A percentile compares a stretch with the other conserved stretches of the same genome.
Conservation (phyloP, 2,329 filamentous ascomycete genomes). For the Fragosphaeria purpurea region DNA sequence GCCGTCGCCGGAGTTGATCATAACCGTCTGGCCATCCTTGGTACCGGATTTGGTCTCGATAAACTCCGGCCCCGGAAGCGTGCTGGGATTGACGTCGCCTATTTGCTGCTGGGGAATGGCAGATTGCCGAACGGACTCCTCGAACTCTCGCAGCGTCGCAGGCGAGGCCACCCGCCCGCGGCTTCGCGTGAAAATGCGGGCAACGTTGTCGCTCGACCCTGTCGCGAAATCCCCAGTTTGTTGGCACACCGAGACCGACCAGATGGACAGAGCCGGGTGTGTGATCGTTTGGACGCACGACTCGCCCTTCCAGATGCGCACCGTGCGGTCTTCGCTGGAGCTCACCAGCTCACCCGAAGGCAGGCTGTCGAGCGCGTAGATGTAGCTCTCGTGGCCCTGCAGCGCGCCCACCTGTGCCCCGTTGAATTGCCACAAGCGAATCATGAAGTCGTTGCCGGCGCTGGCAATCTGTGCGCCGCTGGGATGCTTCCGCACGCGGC, state of each 20-base stretch:
- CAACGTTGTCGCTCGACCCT: conserved; percentile 78
- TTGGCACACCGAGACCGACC: conserved; percentile 74
- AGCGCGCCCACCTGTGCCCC: conserved; percentile 69
- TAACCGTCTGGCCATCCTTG: conserved; percentile 93
- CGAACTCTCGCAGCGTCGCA: conserved; percentile 61
- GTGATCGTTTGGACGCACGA: conserved; percentile 93
- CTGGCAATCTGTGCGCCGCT: conserved; percentile 89
- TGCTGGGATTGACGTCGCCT: conserved; percentile 73
- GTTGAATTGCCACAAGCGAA: conserved; percentile 76
- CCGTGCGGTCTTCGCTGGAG: conserved; percentile 86
- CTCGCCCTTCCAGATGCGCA: conserved; percentile 74
- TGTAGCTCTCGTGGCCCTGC: conserved; percentile 85
- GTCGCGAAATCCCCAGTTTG: conserved; percentile 89
- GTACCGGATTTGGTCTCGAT: conserved; percentile 71
- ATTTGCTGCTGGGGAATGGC: conserved; percentile 82
- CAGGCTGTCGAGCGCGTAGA: conserved; percentile 71
- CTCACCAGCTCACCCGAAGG: conserved; percentile 84
- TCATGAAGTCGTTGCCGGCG: conserved; percentile 82
- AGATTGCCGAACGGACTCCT: conserved; percentile 71
- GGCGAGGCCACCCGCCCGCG: conserved; percentile 59
- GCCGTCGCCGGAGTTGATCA: conserved; percentile 75
- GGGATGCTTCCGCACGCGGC: conserved; percentile 62
- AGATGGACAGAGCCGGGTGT: conserved; percentile 92
- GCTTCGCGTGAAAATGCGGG: conserved; percentile 73
- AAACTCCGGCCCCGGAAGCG: conserved; percentile 81